Conservation (phyloP, 2,329 filamentous ascomycete species). For the Venturiaceae sp. region DNA sequence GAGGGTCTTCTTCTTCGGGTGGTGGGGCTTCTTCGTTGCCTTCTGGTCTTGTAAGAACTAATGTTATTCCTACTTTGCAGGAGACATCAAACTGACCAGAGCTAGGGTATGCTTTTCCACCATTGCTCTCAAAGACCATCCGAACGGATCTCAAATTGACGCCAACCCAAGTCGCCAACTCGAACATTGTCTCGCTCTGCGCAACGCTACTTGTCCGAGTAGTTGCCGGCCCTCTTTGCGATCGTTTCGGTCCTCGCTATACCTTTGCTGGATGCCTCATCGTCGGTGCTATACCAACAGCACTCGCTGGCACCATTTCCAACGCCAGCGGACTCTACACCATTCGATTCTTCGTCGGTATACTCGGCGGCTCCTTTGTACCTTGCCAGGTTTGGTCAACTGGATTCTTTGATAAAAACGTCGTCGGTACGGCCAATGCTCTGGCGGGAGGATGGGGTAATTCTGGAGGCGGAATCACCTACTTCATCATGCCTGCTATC, state of each 20-base stretch:
- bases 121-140: conserved; percentile 70
- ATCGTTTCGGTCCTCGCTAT: conserved; percentile 68
- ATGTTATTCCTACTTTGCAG: neutral
- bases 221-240: conserved; percentile 73
- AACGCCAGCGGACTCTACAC: conserved; percentile 58
- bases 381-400: conserved; percentile 91
- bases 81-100: neutral
- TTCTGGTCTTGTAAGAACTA: conserved; percentile 59
- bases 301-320: conserved; percentile 67
- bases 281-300: conserved; percentile 69
- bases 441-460: conserved; percentile 80
- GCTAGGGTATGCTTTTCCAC: conserved; percentile 66
- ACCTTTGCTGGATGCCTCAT: conserved; percentile 75
- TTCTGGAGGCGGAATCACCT: conserved; percentile 80
- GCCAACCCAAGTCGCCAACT: conserved; percentile 67
- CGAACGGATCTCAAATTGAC: conserved; percentile 66
- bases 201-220: conserved; percentile 60
- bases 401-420: conserved; percentile 85
- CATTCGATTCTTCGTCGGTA: conserved; percentile 71
- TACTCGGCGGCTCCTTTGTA: conserved; percentile 69
- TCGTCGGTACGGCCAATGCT: conserved; percentile 82
- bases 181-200: conserved; percentile 72
- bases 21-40: conserved; percentile 75
- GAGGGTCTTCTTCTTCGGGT: conserved; percentile 80
- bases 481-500: conserved; percentile 87